Percentiles rank a stretch among this genome's conserved stretches.
These are phyloP conservation scores for Clarireedia homoeocarpa DNA, from an alignment of 2,329 filamentous ascomycete genomes.

Conservation along the genomic window DNA sequence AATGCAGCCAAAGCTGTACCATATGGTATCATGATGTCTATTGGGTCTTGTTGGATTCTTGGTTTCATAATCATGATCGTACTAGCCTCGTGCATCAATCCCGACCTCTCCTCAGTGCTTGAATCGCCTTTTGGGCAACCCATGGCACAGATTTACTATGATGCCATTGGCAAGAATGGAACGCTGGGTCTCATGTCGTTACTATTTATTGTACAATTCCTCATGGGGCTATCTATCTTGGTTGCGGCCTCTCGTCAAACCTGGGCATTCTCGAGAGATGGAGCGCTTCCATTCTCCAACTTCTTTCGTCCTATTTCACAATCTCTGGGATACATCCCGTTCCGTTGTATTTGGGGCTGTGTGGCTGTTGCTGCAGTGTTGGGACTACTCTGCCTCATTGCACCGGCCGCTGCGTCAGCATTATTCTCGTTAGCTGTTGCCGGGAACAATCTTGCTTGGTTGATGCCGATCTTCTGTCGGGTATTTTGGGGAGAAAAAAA, in stretches of 20 bases:
- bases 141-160: slow-evolving; percentile 47
- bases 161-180: slow-evolving; percentile 50
- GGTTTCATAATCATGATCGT: slow-evolving; percentile 51
- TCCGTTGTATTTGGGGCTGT: slow-evolving; percentile 48
- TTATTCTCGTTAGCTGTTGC: slow-evolving; percentile 53
- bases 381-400: slow-evolving; percentile 51
- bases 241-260: slow-evolving; percentile 52
- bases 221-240: slow-evolving; percentile 51
- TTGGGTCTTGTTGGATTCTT: slow-evolving; percentile 46
- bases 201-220: slow-evolving; percentile 52
- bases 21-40: slow-evolving; percentile 50
- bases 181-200: slow-evolving; percentile 51
- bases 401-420: slow-evolving; percentile 47
- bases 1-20: slow-evolving; percentile 54
- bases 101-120: slow-evolving; percentile 41
- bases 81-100: slow-evolving; percentile 48
- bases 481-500: slow-evolving; percentile 49
- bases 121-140: slow-evolving; percentile 48
- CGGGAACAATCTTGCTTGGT: slow-evolving; percentile 54
- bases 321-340: slow-evolving; percentile 47
- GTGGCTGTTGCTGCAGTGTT: slow-evolving; percentile 43
- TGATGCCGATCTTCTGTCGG: slow-evolving; percentile 48
- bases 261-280: slow-evolving; percentile 57
- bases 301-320: slow-evolving; percentile 47
- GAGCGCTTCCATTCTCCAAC: slow-evolving; percentile 50